Base-by-base conservation (phyloP, 148 eudicot species). In the Silene latifolia region DNA sequence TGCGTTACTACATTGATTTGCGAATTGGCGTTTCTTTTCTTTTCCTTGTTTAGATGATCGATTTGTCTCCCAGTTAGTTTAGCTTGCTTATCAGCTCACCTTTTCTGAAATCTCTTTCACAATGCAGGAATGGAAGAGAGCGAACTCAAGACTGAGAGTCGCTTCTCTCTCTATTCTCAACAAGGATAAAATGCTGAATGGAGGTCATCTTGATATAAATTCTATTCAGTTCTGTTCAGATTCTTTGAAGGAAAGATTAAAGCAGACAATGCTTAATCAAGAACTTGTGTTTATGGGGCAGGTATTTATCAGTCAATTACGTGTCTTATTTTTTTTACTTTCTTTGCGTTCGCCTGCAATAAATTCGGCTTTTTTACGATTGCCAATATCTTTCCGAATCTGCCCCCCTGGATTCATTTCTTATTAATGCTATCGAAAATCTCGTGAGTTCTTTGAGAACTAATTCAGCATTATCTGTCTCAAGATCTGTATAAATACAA, bases 231-330 rank as follows among this genome's bases (percentile, higher is more conserved):
- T 60, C n/a, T 75, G n/a, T 70, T 35, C 76, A 21, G 80, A 77
- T 76, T 78, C 88, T 21, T 67, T 67, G 8, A 78, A 78, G 76
- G 80, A 84, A 63, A 63, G 59, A 79, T 72, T 87, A 39, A 84
- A 78, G 83, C 84, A 76, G 73, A 84, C 72, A 57, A 88, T 90
- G 87, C 78, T 87, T 68, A 80, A 81, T 72, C 96, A 87, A 74
- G 90, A 88, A 78, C 76, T 76, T 27, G 69, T 74, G 69, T 87
- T 85, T 74, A 80, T 80, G 80, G 81, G 82, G 48, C 96, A 90
- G 89, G 96, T 90, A 78, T 61, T 48, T 44, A 10, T 56, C 47
- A 60, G 27, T n/a, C 20, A 17, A 24, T 7, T 57, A 18, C 9
- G 21, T 25, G 17, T 42, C 5, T 14, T 59, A 10, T 14, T 24